Percentiles rank a stretch among this genome's conserved stretches.
These are phyloP conservation scores for Elymus sibiricus DNA, from an alignment of 176 grass and related monocot genomes.

Conservation along the genomic window DNA sequence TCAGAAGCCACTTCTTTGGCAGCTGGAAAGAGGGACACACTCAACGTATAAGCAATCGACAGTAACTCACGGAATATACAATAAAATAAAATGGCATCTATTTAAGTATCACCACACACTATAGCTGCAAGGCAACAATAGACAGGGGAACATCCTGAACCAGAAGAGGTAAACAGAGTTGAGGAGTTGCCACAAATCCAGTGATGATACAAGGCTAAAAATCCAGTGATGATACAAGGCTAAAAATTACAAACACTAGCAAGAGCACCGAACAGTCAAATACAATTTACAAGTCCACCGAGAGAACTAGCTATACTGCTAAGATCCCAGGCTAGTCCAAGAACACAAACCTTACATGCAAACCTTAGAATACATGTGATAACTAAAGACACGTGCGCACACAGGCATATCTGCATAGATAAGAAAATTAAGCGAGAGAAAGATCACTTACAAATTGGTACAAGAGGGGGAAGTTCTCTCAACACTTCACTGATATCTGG, in stretches of 20 bases:
- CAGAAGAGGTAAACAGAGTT: not conserved
- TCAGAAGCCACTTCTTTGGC: slow-evolving; percentile 38
- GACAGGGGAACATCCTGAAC: not conserved
- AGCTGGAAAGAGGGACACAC: slow-evolving; percentile 44
- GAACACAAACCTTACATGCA: not conserved
- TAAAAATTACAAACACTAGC: not conserved
- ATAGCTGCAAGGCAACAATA: not conserved
- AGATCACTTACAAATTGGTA: slow-evolving; percentile 69
- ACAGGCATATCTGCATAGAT: not conserved
- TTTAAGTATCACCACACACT: not conserved
- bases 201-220: not conserved
- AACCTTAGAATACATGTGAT: slow-evolving; percentile 5
- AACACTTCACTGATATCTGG: slow-evolving; percentile 53
- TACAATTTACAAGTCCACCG: not conserved
- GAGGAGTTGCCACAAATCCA: not conserved
- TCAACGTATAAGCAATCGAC: slow-evolving; percentile 17
- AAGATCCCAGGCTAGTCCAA: not conserved
- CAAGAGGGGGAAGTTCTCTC: slow-evolving; percentile 63
- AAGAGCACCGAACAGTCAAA: not conserved
- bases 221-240: not conserved
- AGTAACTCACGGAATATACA: slow-evolving; percentile 28
- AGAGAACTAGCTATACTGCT: not conserved
- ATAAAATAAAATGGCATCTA: not conserved
- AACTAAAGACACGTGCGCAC: not conserved
- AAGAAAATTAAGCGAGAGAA: not conserved